Evolutionary conservation across 1,139 yeast genomes (phyloP).

Genomic region (Diutina scorzettiae): DNA sequence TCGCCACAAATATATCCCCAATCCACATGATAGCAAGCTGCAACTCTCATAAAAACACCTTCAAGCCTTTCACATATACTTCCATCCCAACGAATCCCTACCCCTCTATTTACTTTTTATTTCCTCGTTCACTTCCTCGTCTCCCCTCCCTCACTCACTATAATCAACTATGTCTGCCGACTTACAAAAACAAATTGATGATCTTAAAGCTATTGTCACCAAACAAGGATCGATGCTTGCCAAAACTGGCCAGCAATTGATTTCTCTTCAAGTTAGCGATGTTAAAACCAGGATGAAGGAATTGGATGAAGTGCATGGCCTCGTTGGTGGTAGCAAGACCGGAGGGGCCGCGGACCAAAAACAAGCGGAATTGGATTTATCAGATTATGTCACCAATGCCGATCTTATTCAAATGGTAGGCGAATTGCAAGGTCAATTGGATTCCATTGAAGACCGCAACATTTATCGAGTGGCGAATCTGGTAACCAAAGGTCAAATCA

Average conservation of each 20-base stretch:
- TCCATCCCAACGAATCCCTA: no score
- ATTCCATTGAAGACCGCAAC: constrained; percentile 53
- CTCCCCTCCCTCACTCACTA: neutral
- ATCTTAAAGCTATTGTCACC: constrained; percentile 37
- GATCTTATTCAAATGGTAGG: constrained; percentile 65
- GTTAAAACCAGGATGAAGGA: constrained; percentile 28
- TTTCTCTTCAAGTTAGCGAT: constrained; percentile 50
- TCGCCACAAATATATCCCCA: no score
- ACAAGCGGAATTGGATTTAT: constrained; percentile 25
- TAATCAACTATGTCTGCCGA: neutral
- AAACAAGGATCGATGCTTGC: constrained; percentile 31
- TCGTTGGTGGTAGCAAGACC: neutral
- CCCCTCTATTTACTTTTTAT: no score
- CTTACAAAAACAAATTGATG: constrained; percentile 32
- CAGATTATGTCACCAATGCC: constrained; percentile 64
- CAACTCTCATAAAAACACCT: no score
- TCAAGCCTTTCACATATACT: no score
- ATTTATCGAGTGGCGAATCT: constrained; percentile 46
- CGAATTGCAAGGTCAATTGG: constrained; percentile 81
- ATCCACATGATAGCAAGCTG: no score
- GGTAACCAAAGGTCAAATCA: constrained; percentile 11
- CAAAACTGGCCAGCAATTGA: constrained; percentile 65
- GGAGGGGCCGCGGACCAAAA: constrained; percentile 6
- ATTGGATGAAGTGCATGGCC: constrained; percentile 13
- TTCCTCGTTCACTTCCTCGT: no score